Base-by-base conservation (phyloP, 306 rosid species). In the Vigna reflexopilosa region DNA sequence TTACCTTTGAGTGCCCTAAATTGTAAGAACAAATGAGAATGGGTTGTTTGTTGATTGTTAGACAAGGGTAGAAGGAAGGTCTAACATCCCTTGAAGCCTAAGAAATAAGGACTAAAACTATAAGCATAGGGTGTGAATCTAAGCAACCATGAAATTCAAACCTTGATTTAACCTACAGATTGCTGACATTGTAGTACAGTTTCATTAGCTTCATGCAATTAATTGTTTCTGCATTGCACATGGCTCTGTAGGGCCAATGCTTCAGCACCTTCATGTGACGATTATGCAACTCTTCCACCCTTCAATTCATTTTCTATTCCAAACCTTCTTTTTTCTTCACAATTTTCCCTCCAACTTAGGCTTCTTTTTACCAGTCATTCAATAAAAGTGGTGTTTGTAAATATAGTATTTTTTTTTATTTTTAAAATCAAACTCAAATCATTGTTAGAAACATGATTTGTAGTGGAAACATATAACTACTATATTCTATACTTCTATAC, bases 201-300 rank as follows among this genome's bases (percentile, higher is more conserved):
- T 28, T 71, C 22, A 7, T n/a, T 63, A 44, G 75, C 38, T 77
- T 56, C 20, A 45, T 70, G 75, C 0, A 71, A 71, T 71, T 63
- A 45, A 19, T 30, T 71, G 70, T 71, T 75, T 32, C 70, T 68
- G 56, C 45, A 6, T 24, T 0, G 52, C 79, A 77, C 79, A 72
- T 77, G 81, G 49, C 57, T 67, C 47, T 81, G 73, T 69, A 1
- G 81, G 80, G 45, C 6, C 78, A 56, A 61, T 70, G 17, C 52
- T 51, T 76, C 57, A 81, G 69, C 77, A 68, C 44, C 45, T 70
- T 61, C 81, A 70, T 77, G 74, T 70, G 67, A 70, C 70, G n/a
- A 40, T 76, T 38, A 55, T 59, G 13, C 45, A 58, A 34, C 57
- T 9, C 28, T 42, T 55, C 5, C 15, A 58, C 69, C 56, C 85